Evolutionary conservation across 306 rosid genomes (phyloP), one percentile per base, ranked within the genome.

Genomic region (Alnus glutinosa): DNA sequence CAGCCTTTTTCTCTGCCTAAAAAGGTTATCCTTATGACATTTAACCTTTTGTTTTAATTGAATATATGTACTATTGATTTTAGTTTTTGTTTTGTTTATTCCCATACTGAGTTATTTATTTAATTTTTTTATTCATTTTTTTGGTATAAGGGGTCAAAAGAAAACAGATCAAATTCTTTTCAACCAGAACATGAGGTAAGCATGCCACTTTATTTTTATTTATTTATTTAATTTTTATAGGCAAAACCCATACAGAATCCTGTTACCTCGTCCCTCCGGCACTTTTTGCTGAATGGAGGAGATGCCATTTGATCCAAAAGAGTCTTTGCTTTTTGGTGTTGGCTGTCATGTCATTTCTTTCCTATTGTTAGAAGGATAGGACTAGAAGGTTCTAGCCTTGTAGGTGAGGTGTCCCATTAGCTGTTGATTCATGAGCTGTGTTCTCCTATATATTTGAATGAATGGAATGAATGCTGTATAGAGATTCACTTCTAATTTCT

Each of bases 71-170:
- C 37, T 57, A 66, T 73, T 76, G 37, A 46, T 59, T 61, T 11
- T 76, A 19, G 69, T 75, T 58, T 61, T 78, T 11, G 67, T 55
- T 80, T 68, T 47, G 49, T 49, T 37, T 70, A 19, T 69, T 75
- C 70, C 57, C 77, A 54, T 80, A 74, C 74, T 89, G 88, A 91
- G 79, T 86, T 83, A 28, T 89, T 79, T 81, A 58, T 88, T 85
- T 23, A 23, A 23, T 75, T 49, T 39, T 2, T 59, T 70, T 8
- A 12, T 66, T 7, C 5, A 16, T 32, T 77, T 81, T 77, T 85
- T 87, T 80, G 93, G 81, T 85, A 86, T 81, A 86, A 96, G 99
- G 98, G 88, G 81, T 90, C 89, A 64, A 96, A 96, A 93, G 99
- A 93, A 91, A 96, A 96, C 80, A 90, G 87, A 80, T 86, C 75